Base-by-base conservation (phyloP, 2,329 filamentous ascomycete genomes). In the Thielaviopsis populi region DNA sequence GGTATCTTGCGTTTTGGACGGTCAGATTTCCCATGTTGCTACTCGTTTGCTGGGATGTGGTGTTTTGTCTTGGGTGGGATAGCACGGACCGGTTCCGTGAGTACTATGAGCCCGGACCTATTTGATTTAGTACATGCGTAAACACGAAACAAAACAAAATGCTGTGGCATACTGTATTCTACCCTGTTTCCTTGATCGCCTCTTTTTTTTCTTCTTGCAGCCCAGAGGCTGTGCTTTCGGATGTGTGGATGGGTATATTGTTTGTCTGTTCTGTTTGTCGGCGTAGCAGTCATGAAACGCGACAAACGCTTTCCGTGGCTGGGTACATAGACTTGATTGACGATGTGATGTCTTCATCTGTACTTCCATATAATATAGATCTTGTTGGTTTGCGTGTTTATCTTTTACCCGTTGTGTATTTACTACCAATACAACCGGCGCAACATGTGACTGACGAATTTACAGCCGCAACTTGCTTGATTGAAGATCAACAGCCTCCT, bases 1-100 rank as follows among this genome's bases (percentile, higher is more conserved):
- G 89, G 0, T 96, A 96, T 71, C 76, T 96, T 54, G 79, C 79
- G 11, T 96, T 95, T 71, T 96, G 91, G 89, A 88, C 87, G 0
- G 77, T 82, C 7, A 79, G 83, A 65, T 96, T 96, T 70, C 90
- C 91, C 2, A 83, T 81, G 68, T 73, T 96, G 69, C 72, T 96
- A 66, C 84, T 95, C 71, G 80, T 80, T 62, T 95, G 89, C 71
- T 92, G 91, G 76, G 82, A 84, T 69, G 83, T 91, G 19, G 80
- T 95, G 24, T 80, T 83, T 67, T 81, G 85, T 61, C 77, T 89
- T 66, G 79, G 77, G 1, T 80, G 91, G 75, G 78, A 86, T 65
- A 75, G 76, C 0, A 78, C 82, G 67, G 82, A 85, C 69, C 78
- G 86, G 2, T 92, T 94, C 69, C 80, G 77, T 70, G 84, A 86